Evolutionary conservation across 164 flowering plant genomes (phyloP), one percentile per base, ranked within the genome.

Genomic region (Dillenia turbinata): DNA sequence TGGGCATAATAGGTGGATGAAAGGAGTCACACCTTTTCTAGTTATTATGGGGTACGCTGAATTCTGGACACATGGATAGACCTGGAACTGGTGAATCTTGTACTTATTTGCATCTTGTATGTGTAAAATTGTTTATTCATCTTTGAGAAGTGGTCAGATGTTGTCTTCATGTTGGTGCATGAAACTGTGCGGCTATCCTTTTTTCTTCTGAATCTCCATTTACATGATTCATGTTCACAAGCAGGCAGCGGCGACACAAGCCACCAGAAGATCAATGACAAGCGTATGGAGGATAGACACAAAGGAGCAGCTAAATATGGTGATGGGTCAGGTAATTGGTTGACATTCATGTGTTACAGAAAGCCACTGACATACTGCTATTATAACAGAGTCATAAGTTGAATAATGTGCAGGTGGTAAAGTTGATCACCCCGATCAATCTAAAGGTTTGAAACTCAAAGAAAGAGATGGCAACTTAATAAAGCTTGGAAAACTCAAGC

Each of bases 161-260:
- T 33, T 33, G 40, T 26, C 40, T 33, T 33, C 40, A 33, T 33
- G 40, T 5, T 5, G 5, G 40, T 5, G 40, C 40, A 33, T 33
- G 40, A 33, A 33, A 5, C 6, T 33, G 40, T 33, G 6, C 0
- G 4, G 40, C 40, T 33, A 33, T 33, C 40, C n/a, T 51, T 9
- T 15, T 9, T 51, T 51, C 17, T 52, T 52, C 12, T 52, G 22
- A n/a, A 9, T 19, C 5, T 52, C 55, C 22, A 8, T n/a, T 10
- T 16, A 52, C 53, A 22, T 67, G 70, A 12, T 60, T 43, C 17
- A 13, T 48, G 52, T 24, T 57, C 44, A 26, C 48, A 51, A 59
- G 52, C 75, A 85, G 92, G 90, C 48, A 74, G 70, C 72, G 85
- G 78, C 66, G 83, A 80, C 56, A 61, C 66, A 10, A 67, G 75